These are phyloP conservation scores for Xylaria nigripes DNA, from an alignment of 495 filamentous ascomycete genomes.

Conservation along the genomic window DNA sequence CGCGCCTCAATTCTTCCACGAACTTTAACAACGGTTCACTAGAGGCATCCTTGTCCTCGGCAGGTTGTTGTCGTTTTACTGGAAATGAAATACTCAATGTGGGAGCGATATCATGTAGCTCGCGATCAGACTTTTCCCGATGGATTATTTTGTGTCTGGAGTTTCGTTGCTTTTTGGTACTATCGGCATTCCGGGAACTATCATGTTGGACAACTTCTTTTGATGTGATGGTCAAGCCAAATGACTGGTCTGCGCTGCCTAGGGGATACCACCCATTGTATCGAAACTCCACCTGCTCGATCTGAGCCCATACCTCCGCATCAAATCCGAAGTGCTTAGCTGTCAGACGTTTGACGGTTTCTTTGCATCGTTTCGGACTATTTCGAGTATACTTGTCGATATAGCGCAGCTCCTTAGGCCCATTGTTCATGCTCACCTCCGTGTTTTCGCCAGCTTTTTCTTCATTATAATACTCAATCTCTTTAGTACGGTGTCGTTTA, in stretches of 20 bases:
- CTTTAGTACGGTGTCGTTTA: background rate
- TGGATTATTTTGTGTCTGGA: too few relatives aligned
- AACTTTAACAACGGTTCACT: background rate
- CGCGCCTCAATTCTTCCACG: background rate
- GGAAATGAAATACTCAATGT: constrained; percentile 1
- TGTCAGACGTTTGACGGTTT: background rate
- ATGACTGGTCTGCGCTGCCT: constrained; percentile 5
- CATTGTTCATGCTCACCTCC: background rate
- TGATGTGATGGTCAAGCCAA: background rate
- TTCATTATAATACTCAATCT: background rate
- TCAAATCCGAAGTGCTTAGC: constrained; percentile 3
- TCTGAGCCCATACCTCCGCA: background rate
- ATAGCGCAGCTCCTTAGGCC: background rate
- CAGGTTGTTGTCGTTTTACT: background rate
- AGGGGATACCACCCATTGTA: constrained; percentile 3
- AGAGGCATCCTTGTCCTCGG: background rate
- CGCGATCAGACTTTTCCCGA: background rate
- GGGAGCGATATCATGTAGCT: constrained; percentile 4
- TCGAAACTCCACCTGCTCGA: constrained; percentile 1
- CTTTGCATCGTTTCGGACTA: constrained; percentile 1
- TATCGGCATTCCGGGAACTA: background rate
- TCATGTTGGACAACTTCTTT: constrained; percentile 4
- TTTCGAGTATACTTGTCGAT: background rate
- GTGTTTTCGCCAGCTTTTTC: background rate
- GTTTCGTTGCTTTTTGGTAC: background rate